These are phyloP conservation scores for Saccharomycopsis malanga DNA, from an alignment of 805 yeast species.

Conservation along the genomic window DNA sequence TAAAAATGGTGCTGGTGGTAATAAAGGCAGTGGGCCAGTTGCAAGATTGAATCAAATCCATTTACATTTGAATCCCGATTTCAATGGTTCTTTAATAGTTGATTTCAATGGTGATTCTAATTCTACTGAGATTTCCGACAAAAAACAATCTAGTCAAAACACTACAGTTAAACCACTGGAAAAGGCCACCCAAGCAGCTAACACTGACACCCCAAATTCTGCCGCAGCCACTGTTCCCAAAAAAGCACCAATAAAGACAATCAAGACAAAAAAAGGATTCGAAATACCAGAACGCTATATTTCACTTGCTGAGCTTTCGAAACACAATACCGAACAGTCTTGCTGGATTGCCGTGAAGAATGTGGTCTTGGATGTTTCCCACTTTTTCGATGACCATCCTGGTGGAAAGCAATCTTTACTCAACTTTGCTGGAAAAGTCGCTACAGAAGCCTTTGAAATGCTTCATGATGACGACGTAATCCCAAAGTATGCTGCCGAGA, in stretches of 20 bases:
- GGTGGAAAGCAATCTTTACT: constrained; percentile 55
- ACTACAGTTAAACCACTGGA: constrained; percentile 16
- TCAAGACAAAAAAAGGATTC: constrained; percentile 25
- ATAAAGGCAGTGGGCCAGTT: constrained; percentile 26
- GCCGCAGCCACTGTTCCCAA: neutral
- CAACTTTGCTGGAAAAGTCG: constrained; percentile 41
- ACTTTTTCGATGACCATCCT: constrained; percentile 43
- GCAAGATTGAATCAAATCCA: constrained; percentile 37
- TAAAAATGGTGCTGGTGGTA: constrained; percentile 22
- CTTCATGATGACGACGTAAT: constrained; percentile 52
- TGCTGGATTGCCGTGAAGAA: constrained; percentile 52
- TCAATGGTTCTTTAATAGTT: constrained; percentile 30
- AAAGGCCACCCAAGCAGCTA: constrained; percentile 17
- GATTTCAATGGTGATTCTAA: constrained; percentile 28
- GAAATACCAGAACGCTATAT: constrained; percentile 43
- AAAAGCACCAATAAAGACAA: constrained; percentile 16
- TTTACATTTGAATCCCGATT: constrained; percentile 38
- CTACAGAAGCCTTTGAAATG: constrained; percentile 44
- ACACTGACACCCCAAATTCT: neutral
- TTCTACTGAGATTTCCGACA: constrained; percentile 3
- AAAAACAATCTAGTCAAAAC: constrained; percentile 13
- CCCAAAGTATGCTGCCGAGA: constrained; percentile 39
- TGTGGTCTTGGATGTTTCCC: constrained; percentile 42
- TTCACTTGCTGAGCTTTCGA: constrained; percentile 39
- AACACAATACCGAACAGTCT: constrained; percentile 39